Conservation (phyloP, 2,329 filamentous ascomycete genomes). For the Fusarium albidum region DNA sequence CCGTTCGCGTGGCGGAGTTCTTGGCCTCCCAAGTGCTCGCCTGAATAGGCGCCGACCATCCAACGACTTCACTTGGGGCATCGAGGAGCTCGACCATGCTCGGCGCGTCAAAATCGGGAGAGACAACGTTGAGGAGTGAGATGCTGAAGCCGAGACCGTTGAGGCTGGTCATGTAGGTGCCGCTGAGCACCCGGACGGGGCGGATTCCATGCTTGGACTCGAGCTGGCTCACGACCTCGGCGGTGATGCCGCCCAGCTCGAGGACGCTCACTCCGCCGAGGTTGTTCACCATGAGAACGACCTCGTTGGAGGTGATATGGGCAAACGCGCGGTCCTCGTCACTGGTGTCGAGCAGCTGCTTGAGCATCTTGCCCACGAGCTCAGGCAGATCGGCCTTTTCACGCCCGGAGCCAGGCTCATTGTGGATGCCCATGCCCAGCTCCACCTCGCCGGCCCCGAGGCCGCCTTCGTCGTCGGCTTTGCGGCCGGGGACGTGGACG, state of each 20-base stretch:
- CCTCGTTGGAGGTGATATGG: constrained; percentile 67
- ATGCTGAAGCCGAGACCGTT: constrained; percentile 81
- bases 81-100: constrained; percentile 76
- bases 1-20: constrained; percentile 57
- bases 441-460: constrained; percentile 67
- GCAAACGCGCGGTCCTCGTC: constrained; percentile 78
- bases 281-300: constrained; percentile 78
- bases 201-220: constrained; percentile 63
- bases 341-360: constrained; percentile 69
- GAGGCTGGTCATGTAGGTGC: constrained; percentile 81
- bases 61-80: constrained; percentile 72
- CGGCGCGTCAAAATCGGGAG: constrained; percentile 64
- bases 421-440: constrained; percentile 82
- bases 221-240: constrained; percentile 73
- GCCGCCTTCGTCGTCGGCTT: constrained; percentile 62
- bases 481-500: constrained; percentile 90
- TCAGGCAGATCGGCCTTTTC: constrained; percentile 60
- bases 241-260: constrained; percentile 75
- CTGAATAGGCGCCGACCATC: constrained; percentile 72
- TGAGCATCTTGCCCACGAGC: constrained; percentile 71
- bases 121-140: constrained; percentile 70
- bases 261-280: constrained; percentile 77
- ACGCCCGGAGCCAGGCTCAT: constrained; percentile 67
- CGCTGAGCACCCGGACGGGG: constrained; percentile 71
- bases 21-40: constrained; percentile 70